Conservation (phyloP, 2,329 filamentous ascomycete genomes). For the Alternaria viburni region DNA sequence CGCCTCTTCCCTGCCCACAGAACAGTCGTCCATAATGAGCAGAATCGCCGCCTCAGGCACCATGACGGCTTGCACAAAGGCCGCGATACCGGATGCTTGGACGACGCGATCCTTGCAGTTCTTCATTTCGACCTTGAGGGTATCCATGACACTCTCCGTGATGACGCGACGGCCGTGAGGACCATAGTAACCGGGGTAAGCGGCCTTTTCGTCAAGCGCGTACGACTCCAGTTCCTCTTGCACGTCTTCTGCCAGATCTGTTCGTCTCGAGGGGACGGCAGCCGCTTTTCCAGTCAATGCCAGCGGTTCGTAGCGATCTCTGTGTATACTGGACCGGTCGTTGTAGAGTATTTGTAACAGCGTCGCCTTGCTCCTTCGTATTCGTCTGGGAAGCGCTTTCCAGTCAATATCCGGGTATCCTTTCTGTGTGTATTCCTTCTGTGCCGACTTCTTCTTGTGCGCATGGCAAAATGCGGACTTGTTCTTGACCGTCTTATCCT, state of each 20-base stretch:
- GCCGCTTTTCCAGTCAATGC: constrained; percentile 35
- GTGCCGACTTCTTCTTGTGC: constrained; percentile 41
- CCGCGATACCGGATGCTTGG: constrained; percentile 35
- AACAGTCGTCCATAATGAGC: constrained; percentile 65
- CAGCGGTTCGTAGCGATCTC: constrained; percentile 28
- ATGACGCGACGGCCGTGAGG: constrained; percentile 74
- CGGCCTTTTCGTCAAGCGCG: constrained; percentile 24
- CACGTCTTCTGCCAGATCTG: constrained; percentile 51
- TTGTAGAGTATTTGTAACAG: constrained; percentile 67
- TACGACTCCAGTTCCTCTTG: constrained; percentile 36
- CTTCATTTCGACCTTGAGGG: constrained; percentile 37
- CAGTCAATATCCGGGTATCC: constrained; percentile 77
- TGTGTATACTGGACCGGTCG: constrained; percentile 17
- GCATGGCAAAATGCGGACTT: constrained; percentile 54
- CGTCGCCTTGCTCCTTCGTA: constrained; percentile 61
- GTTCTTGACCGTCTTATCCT: constrained; percentile 53
- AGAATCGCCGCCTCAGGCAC: constrained; percentile 71
- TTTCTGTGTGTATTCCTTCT: constrained; percentile 55
- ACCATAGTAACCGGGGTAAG: constrained; percentile 77
- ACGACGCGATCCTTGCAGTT: constrained; percentile 38
- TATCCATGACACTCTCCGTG: constrained; percentile 56
- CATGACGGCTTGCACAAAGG: constrained; percentile 58
- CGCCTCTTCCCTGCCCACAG: constrained; percentile 52
- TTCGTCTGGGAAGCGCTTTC: constrained; percentile 64
- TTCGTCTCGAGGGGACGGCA: constrained; percentile 43